phyloP scores from a whole-genome alignment of 2,329 filamentous ascomycete genomes.

The Paecilomyces sp. region DNA sequence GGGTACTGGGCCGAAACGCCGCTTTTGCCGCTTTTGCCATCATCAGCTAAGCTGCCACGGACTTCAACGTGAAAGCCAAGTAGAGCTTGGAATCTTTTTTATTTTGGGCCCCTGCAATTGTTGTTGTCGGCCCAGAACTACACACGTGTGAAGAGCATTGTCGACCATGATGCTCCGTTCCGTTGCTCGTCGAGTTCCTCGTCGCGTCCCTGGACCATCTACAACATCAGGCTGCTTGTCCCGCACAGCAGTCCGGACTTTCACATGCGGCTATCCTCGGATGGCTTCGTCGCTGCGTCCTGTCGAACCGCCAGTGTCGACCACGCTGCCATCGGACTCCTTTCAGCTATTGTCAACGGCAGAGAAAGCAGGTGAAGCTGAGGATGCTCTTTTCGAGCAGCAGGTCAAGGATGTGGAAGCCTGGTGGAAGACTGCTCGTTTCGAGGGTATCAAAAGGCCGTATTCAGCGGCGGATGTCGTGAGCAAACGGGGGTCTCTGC shows the following conservation, averaged over 20 bases:
- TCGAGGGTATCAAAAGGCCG: constrained; percentile 80
- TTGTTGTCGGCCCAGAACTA: background rate
- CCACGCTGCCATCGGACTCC: constrained; percentile 60
- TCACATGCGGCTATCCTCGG: constrained; percentile 32
- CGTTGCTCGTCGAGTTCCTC: constrained; percentile 27
- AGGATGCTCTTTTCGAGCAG: constrained; percentile 77
- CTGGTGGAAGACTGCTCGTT: constrained; percentile 86
- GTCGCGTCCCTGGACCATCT: constrained; percentile 17
- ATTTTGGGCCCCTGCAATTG: background rate
- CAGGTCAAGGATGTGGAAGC: constrained; percentile 78
- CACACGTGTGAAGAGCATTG: background rate
- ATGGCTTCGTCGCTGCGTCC: constrained; percentile 51
- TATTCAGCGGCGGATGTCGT: constrained; percentile 89
- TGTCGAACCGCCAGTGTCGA: constrained; percentile 56
- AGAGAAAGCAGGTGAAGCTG: constrained; percentile 69
- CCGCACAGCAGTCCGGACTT: constrained; percentile 21
- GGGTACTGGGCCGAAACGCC: background rate
- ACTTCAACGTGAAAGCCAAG: background rate
- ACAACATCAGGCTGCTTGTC: constrained; percentile 14
- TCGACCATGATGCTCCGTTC: constrained; percentile 26
- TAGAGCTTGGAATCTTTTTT: background rate
- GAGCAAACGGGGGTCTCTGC: constrained; percentile 80
- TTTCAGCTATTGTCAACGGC: constrained; percentile 78
- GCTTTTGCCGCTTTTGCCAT: background rate
- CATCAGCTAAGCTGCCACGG: background rate